These are phyloP conservation scores for Chlamydomonas reinhardtii DNA, from an alignment of 163 green algal genomes.

Conservation along the genomic window DNA sequence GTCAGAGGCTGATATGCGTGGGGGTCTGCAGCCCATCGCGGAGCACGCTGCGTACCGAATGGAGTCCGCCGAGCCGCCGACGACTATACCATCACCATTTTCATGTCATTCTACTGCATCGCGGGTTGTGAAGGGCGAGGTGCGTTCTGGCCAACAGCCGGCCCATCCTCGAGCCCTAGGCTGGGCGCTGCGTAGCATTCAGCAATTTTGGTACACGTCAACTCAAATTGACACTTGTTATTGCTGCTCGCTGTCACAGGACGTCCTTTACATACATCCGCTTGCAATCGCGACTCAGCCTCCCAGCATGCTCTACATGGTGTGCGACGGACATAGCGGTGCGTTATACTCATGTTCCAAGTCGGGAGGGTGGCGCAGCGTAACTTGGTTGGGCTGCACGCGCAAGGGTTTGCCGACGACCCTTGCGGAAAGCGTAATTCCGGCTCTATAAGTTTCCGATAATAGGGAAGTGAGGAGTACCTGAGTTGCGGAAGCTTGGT, in stretches of 20 bases:
- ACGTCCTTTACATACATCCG: constrained; percentile 62
- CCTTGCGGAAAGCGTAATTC: too few species aligned
- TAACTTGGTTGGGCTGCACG: too few species aligned
- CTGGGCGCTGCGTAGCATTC: too few species aligned
- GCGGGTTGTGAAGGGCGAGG: constrained; percentile 61
- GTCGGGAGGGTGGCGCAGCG: too few species aligned
- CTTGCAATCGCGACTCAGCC: constrained; percentile 48
- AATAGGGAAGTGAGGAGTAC: too few species aligned
- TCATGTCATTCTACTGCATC: constrained; percentile 50
- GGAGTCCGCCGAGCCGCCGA: constrained; percentile 9
- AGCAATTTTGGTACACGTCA: background rate
- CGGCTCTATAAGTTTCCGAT: too few species aligned
- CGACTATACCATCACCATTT: constrained; percentile 21
- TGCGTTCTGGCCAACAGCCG: background rate
- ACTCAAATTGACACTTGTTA: background rate
- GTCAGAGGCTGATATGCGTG: too few species aligned
- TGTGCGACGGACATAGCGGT: constrained; percentile 71
- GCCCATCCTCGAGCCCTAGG: too few species aligned
- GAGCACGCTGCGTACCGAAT: background rate
- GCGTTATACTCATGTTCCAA: background rate
- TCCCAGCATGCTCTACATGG: constrained; percentile 65
- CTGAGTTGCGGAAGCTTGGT: too few species aligned
- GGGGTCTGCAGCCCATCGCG: background rate
- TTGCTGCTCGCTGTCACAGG: constrained; percentile 37
- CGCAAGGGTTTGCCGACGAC: too few species aligned